Conservation (phyloP, 106 monocot species). For the Dendrobium chrysotoxum region DNA sequence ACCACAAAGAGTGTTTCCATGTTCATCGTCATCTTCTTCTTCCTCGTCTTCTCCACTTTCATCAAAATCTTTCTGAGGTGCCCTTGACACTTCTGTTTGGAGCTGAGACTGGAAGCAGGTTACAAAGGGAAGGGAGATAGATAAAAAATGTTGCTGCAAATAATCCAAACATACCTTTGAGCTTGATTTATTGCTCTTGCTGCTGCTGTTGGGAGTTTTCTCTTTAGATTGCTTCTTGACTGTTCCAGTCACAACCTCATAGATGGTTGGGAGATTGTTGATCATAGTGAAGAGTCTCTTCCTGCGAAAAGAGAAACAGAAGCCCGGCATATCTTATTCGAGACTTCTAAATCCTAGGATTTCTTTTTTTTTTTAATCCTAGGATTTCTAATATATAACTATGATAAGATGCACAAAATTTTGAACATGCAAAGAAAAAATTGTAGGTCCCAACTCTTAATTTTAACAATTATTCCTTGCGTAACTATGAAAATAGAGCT, state of each 20-base stretch:
- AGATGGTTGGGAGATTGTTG: conserved; percentile 63
- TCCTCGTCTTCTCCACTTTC: conserved; percentile 16
- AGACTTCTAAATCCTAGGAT: too few relatives aligned
- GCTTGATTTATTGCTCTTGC: conserved; percentile 20
- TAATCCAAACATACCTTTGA: conserved; percentile 33
- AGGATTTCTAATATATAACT: too few relatives aligned
- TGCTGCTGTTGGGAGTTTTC: conserved; percentile 47
- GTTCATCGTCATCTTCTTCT: conserved; percentile 10
- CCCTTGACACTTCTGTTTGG: conserved; percentile 11
- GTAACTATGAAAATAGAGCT: too few relatives aligned
- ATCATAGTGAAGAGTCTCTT: conserved; percentile 66
- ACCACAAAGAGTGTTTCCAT: conserved; percentile 16
- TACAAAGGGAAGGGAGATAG: not conserved
- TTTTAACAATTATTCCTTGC: too few relatives aligned
- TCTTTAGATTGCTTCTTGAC: conserved; percentile 57
- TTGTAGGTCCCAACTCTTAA: too few relatives aligned
- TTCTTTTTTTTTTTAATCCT: too few relatives aligned
- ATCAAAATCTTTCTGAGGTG: conserved; percentile 13
- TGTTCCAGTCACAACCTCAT: conserved; percentile 59
- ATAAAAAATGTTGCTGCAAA: not conserved
- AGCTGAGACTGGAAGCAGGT: not conserved
- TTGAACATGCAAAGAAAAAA: too few relatives aligned
- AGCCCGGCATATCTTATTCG: too few relatives aligned
- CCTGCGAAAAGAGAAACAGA: conserved; percentile 21
- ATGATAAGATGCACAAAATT: too few relatives aligned